Base-by-base conservation (phyloP, 192 early-diverging fungal genomes). In the Podila horticola region DNA sequence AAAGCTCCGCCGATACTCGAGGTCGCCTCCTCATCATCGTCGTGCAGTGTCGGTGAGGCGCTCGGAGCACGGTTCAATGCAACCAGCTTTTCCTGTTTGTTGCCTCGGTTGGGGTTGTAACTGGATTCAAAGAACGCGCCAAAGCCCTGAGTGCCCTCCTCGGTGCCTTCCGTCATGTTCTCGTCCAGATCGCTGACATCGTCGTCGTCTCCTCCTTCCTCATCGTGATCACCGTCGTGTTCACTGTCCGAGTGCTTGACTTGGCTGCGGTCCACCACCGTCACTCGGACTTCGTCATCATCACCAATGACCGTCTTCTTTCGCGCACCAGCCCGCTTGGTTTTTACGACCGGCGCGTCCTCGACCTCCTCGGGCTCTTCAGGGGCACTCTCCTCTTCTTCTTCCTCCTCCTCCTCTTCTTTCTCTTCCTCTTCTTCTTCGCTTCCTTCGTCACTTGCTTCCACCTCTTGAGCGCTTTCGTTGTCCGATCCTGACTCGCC, bases 101-200 rank as follows among this genome's bases (percentile, higher is more conserved):
- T 55, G 24, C 52, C 52, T 55, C n/a, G 45, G 30, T 20, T 60
- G 29, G 58, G 64, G 55, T 66, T 61, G 24, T 62, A 58, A 38
- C 72, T 74, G 0, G 65, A 59, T 12, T 67, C 52, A 31, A 70
- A 71, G 29, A 76, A 76, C 12, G 51, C 64, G 11, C 64, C 72
- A 52, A 74, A 67, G 0, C 72, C 72, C 26, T 66, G 72, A 0
- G 58, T 58, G 6, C 52, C 51, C 7, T 29, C 51, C 9, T 28
- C 45, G 3, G 34, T 50, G 22, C 15, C 26, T 9, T 52, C 60
- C 19, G 58, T 59, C 26, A 67, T 33, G 29, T 72, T 66, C 31
- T 66, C 51, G 12, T 36, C 58, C 10, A 70, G 30, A 49, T 72
- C 52, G 9, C n/a, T 55, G 9, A 58, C 45, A 10, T 48, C 62